These are phyloP conservation scores for Angomonas deanei DNA, from an alignment of 208 protist species.

Conservation along the genomic window DNA sequence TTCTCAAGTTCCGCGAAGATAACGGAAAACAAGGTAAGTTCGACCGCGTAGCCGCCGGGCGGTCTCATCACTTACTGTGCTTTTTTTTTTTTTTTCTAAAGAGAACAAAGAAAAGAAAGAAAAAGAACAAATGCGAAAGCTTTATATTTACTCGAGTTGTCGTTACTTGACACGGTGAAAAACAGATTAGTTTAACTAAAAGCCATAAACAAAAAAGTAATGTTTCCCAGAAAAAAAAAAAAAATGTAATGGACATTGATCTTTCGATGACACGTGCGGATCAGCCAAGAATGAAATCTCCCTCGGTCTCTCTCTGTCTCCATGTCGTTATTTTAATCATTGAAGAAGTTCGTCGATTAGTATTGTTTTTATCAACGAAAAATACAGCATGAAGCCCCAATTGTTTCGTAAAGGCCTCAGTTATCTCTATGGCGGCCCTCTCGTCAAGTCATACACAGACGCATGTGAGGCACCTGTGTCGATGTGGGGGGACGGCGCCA, in stretches of 20 bases:
- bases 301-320: too few species aligned
- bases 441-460: conserved; percentile 72
- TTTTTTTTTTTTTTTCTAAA: too few species aligned
- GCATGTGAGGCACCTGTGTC: conserved; percentile 80
- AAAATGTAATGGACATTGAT: background rate
- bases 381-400: conserved; percentile 30
- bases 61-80: background rate
- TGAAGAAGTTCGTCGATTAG: too few species aligned
- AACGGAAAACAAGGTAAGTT: conserved; percentile 37
- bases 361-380: background rate
- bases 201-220: too few species aligned
- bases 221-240: background rate
- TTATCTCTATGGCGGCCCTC: conserved; percentile 48
- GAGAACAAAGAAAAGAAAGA: conserved; percentile 4
- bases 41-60: background rate
- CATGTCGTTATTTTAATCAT: too few species aligned
- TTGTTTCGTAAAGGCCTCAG: conserved; percentile 42
- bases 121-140: background rate
- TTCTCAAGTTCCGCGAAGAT: conserved; percentile 81
- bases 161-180: too few species aligned
- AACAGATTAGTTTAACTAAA: too few species aligned
- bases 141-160: too few species aligned
- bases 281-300: too few species aligned
- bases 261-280: too few species aligned
- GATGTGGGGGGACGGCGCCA: conserved; percentile 78